A percentile compares a stretch with the other conserved stretches of the same genome.
Conservation (phyloP, 129 eudicot species). For the Tanacetum coccineum region DNA sequence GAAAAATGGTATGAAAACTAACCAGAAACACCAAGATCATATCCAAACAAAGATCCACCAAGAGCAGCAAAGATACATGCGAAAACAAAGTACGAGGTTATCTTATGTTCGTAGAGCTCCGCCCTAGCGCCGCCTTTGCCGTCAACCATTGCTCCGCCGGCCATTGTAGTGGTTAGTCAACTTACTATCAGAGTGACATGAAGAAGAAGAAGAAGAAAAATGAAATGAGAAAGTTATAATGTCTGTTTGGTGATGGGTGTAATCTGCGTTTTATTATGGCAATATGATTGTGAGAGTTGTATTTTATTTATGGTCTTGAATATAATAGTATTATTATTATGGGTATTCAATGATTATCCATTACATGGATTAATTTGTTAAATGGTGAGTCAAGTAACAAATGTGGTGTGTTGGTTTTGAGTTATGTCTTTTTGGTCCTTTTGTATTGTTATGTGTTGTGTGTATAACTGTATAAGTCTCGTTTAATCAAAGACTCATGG, state of each 20-base stretch:
- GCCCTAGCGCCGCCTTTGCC: conserved; percentile 54
- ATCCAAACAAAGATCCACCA: conserved; percentile 91
- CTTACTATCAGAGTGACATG: not conserved
- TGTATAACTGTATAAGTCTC: no score
- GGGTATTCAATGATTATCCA: conserved; percentile 9
- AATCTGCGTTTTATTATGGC: not conserved
- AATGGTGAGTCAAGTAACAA: not conserved
- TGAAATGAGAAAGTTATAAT: not conserved
- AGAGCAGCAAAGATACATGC: conserved; percentile 79
- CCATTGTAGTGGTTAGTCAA: conserved; percentile 44
- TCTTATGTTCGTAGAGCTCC: conserved; percentile 53
- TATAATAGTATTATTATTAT: no score
- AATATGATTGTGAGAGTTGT: conserved; percentile 1
- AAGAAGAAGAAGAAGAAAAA: not conserved
- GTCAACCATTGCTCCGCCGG: conserved; percentile 62
- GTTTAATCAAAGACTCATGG: no score
- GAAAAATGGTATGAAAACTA: conserved; percentile 12
- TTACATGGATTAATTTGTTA: not conserved
- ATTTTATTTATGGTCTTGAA: not conserved
- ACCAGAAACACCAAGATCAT: conserved; percentile 97
- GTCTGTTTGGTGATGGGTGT: not conserved
- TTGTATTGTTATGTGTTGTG: not conserved
- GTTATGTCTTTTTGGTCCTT: conserved; percentile 1
- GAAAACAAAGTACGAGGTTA: conserved; percentile 60
- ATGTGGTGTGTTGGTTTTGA: not conserved